These are phyloP conservation scores for Sporothrix inflata DNA, from an alignment of 2,329 filamentous ascomycete genomes.

Conservation along the genomic window DNA sequence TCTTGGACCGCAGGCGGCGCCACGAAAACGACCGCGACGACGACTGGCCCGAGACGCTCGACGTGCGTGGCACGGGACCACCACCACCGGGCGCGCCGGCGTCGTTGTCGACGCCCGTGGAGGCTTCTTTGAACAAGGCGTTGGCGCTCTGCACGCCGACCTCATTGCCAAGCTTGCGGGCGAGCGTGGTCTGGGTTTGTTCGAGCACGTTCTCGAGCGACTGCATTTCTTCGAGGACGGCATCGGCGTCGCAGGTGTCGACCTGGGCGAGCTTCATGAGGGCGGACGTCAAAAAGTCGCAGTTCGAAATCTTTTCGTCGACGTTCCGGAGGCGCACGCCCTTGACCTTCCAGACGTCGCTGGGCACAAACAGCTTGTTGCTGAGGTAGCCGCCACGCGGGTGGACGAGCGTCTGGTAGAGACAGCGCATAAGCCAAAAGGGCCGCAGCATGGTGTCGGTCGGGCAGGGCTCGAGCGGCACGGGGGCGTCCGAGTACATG, in stretches of 20 bases:
- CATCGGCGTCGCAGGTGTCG: constrained; percentile 88
- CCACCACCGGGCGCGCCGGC: constrained; percentile 28
- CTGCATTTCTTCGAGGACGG: constrained; percentile 93
- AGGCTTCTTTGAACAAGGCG: constrained; percentile 75
- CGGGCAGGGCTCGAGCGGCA: constrained; percentile 87
- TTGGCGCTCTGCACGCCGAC: constrained; percentile 79
- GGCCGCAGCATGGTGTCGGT: constrained; percentile 86
- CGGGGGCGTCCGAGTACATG: constrained; percentile 66
- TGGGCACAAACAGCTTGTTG: constrained; percentile 86
- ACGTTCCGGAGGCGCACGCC: constrained; percentile 89
- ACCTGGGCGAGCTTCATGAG: constrained; percentile 81
- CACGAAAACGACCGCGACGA: constrained; percentile 81
- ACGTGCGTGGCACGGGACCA: constrained; percentile 53
- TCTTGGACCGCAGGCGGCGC: constrained; percentile 88
- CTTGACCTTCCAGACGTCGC: constrained; percentile 91
- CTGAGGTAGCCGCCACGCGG: constrained; percentile 91
- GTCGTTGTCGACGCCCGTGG: constrained; percentile 52
- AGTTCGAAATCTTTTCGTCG: constrained; percentile 92
- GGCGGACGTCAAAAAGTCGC: constrained; percentile 87
- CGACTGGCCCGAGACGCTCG: constrained; percentile 71
- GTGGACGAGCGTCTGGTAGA: constrained; percentile 91
- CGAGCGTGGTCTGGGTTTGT: constrained; percentile 74
- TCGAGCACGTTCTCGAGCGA: constrained; percentile 82
- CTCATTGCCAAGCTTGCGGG: constrained; percentile 88
- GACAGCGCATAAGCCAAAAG: constrained; percentile 95